phyloP scores from a whole-genome alignment of 2,329 filamentous ascomycete genomes.

The Neoscytalidium dimidiatum region DNA sequence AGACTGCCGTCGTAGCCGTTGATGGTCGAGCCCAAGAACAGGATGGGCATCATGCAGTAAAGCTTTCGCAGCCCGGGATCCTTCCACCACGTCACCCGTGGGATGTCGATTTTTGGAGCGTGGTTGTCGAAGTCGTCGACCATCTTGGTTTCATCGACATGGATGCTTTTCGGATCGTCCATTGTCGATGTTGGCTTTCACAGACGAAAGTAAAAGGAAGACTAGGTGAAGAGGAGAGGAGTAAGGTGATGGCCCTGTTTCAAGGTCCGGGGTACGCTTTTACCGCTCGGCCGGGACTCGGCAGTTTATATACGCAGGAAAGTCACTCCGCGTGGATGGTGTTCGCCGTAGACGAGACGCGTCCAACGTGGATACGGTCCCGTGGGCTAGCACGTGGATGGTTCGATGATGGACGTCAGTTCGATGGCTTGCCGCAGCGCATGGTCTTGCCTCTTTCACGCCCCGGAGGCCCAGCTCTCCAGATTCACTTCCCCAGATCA shows the following conservation, averaged over 20 bases:
- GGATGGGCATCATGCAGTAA: conserved; percentile 35
- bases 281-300: background rate
- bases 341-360: background rate
- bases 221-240: background rate
- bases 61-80: conserved; percentile 32
- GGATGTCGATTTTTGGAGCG: conserved; percentile 26
- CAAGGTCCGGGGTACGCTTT: background rate
- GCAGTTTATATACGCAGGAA: conserved; percentile 3
- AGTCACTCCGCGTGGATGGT: background rate
- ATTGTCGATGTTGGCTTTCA: background rate
- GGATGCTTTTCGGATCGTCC: background rate
- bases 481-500: conserved; percentile 11
- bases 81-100: conserved; percentile 35
- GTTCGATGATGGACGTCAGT: background rate
- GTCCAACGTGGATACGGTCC: background rate
- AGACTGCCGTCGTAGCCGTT: conserved; percentile 53
- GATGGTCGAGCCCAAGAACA: conserved; percentile 34
- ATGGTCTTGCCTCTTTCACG: background rate
- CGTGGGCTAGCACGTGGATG: background rate
- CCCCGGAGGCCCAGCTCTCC: background rate
- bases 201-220: background rate
- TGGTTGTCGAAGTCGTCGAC: background rate
- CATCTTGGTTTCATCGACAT: background rate
- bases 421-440: background rate
- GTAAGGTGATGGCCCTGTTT: background rate